A percentile compares a stretch with the other conserved stretches of the same genome.
phyloP scores from a whole-genome alignment of 2,329 filamentous ascomycete species.

The Nemania bipapillata region DNA sequence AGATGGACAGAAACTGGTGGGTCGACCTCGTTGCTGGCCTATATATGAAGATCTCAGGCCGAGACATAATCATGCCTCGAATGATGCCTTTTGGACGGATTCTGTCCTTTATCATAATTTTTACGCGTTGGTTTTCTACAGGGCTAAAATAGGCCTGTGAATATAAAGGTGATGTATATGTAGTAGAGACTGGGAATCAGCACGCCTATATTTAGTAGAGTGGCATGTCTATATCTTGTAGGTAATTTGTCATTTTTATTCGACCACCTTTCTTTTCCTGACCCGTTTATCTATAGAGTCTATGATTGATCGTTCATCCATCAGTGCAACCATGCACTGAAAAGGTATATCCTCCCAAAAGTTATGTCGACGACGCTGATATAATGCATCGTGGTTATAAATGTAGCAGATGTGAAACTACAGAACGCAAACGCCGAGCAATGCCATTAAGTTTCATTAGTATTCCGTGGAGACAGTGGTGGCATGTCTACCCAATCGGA shows the following conservation, averaged over 20 bases:
- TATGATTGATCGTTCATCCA: conserved; percentile 34
- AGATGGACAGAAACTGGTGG: background rate
- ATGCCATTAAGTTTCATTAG: conserved; percentile 36
- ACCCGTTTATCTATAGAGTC: conserved; percentile 31
- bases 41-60: background rate
- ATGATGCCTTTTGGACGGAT: too few relatives aligned
- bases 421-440: conserved; percentile 36
- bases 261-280: conserved; percentile 16
- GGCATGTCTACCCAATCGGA: background rate
- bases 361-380: conserved; percentile 25
- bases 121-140: too few relatives aligned
- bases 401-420: conserved; percentile 29
- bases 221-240: background rate
- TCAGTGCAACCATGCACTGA: conserved; percentile 30
- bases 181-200: background rate
- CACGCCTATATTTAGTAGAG: background rate
- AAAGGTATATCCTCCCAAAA: conserved; percentile 39
- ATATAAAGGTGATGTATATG: background rate
- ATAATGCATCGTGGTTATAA: conserved; percentile 26
- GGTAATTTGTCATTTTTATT: conserved; percentile 22
- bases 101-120: too few relatives aligned
- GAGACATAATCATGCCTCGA: background rate
- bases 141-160: background rate
- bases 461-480: conserved; percentile 8
- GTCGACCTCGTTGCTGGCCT: conserved; percentile 1